These are phyloP conservation scores for Pseudogymnoascus pannorum DNA, from an alignment of 2,329 filamentous ascomycete genomes.

Conservation along the genomic window DNA sequence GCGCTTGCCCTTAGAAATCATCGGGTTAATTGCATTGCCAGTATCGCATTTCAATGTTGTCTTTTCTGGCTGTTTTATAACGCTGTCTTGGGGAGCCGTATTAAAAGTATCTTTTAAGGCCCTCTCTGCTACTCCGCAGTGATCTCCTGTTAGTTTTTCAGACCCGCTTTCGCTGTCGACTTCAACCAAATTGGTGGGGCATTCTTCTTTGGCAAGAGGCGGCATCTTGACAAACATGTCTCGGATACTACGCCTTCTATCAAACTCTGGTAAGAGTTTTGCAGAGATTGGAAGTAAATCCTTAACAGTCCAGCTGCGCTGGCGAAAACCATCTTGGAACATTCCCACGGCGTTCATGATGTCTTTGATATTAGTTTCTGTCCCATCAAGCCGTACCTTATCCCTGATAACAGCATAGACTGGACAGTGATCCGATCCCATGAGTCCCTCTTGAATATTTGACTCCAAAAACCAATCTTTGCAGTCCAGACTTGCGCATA, in stretches of 20 bases:
- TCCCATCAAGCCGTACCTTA: conserved; percentile 43
- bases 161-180: background rate
- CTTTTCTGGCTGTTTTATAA: background rate
- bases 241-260: conserved; percentile 74
- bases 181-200: conserved; percentile 15
- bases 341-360: conserved; percentile 70
- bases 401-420: conserved; percentile 73
- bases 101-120: background rate
- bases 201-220: conserved; percentile 15
- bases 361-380: conserved; percentile 53
- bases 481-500: conserved; percentile 74
- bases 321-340: conserved; percentile 59
- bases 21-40: conserved; percentile 11
- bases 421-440: conserved; percentile 95
- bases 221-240: conserved; percentile 76
- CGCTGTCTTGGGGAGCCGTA: background rate
- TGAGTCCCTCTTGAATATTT: conserved; percentile 86
- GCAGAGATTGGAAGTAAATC: conserved; percentile 69
- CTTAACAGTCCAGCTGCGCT: conserved; percentile 58
- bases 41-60: conserved; percentile 15
- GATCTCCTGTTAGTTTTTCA: background rate
- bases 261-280: conserved; percentile 79
- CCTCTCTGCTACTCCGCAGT: no score
- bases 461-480: conserved; percentile 71
- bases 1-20: conserved; percentile 6